phyloP scores from a whole-genome alignment of 768 basidiomycete species.

The Suillus subluteus region DNA sequence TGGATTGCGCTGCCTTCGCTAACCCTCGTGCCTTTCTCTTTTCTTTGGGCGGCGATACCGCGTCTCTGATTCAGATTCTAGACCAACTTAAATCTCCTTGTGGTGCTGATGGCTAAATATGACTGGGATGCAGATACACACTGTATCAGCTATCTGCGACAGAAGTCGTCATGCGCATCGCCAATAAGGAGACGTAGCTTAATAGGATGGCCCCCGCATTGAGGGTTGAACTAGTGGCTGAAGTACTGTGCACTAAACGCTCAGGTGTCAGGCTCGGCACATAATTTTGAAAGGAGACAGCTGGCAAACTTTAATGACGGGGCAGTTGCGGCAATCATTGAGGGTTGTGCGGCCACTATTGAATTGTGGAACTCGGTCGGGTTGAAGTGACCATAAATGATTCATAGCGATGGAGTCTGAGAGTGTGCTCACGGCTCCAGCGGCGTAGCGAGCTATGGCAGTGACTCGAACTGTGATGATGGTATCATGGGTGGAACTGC shows the following conservation, averaged over 20 bases:
- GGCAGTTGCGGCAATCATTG: background rate
- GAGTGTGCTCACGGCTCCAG: background rate
- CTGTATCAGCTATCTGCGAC: background rate
- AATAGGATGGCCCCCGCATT: too few relatives aligned
- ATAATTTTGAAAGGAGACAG: background rate
- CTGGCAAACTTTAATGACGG: background rate
- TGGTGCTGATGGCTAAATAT: background rate
- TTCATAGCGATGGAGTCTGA: background rate
- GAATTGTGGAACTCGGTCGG: background rate
- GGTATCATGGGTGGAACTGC: background rate
- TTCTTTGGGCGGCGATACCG: too few relatives aligned
- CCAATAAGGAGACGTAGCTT: background rate
- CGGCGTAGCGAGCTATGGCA: background rate
- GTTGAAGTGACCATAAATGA: background rate
- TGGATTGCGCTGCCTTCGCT: too few relatives aligned
- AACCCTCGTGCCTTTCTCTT: too few relatives aligned
- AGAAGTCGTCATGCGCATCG: background rate
- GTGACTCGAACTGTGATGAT: background rate
- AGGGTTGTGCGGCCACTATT: background rate
- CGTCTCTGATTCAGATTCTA: too few relatives aligned
- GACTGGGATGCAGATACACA: background rate
- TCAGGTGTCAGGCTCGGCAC: background rate
- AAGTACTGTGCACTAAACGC: background rate
- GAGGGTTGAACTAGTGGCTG: background rate
- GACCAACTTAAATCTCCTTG: too few relatives aligned